Base-by-base conservation (phyloP, 2,329 filamentous ascomycete genomes). In the Xylaria sp. region DNA sequence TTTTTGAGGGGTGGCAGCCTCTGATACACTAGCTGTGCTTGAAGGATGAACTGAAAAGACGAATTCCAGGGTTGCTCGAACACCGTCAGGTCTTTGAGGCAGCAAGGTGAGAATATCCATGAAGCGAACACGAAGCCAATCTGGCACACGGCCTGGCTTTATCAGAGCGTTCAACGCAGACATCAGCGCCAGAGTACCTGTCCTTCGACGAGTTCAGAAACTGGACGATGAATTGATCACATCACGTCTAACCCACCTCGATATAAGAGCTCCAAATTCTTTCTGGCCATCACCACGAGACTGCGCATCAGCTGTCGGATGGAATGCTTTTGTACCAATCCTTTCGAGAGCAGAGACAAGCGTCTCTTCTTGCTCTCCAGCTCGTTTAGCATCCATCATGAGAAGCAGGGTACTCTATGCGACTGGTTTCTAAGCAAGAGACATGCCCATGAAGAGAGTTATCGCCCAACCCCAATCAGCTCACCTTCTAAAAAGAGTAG, bases 1-100 rank as follows among this genome's bases (percentile, higher is more conserved):
- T 62, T 86, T 88, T 72, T 87, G 86, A 0, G 85, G 81, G 4
- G 76, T 74, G 2, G 80, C 78, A 0, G 80, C 80, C 63, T 84
- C 83, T 6, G 81, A 78, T 0, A 77, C 62, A 72, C 79, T 78
- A 65, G 81, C 77, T 6, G 80, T 79, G 71, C 81, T 83, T 69
- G 86, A 84, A 0, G 90, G 87, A 69, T 92, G 90, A 6, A 92
- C 88, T 1, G 90, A 86, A 66, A 92, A 90, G 42, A 93, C 83
- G 74, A 93, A 93, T 75, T 93, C 90, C 69, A 93, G 83, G 0
- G 89, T 90, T 31, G 88, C 86, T 40, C 90, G 85, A 15, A 93
- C 89, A 20, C 91, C 91, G 69, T 88, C 85, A 2, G 82, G 80
- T 4, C 90, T 83, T 31, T 92, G 81, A 0, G 91, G 90, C 10